These are phyloP conservation scores for Populus alba DNA, from an alignment of 345 rosid genomes.

Conservation along the genomic window DNA sequence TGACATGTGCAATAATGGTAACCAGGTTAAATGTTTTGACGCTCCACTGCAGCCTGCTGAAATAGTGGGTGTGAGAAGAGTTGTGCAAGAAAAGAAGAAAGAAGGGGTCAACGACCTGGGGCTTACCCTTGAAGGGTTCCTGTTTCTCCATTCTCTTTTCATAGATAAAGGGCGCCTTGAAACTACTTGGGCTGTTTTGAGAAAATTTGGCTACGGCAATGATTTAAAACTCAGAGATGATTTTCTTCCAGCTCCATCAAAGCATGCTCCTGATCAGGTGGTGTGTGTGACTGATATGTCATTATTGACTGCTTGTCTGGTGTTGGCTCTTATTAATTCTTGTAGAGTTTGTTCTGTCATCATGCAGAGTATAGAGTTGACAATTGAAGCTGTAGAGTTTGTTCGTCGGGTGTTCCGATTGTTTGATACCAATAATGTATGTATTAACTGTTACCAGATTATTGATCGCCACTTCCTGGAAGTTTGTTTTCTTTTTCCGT, in stretches of 20 bases:
- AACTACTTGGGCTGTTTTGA: constrained; percentile 78
- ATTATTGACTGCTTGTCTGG: not conserved
- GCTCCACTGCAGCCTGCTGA: constrained; percentile 76
- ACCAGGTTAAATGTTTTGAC: constrained; percentile 71
- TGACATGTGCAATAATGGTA: constrained; percentile 21
- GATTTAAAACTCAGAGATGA: constrained; percentile 61
- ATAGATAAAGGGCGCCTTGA: constrained; percentile 79
- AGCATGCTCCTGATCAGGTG: constrained; percentile 85
- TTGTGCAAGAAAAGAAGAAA: constrained; percentile 74
- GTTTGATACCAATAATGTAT: constrained; percentile 67
- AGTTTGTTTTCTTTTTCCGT: not conserved
- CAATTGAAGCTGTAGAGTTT: constrained; percentile 55
- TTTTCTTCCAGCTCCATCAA: constrained; percentile 53
- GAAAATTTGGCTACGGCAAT: constrained; percentile 73
- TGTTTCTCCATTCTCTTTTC: constrained; percentile 71
- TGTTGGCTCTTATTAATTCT: not conserved
- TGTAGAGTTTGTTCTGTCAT: constrained; percentile 1
- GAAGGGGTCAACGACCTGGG: constrained; percentile 78
- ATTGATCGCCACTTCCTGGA: not conserved
- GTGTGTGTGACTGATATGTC: constrained; percentile 26
- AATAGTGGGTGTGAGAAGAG: constrained; percentile 67
- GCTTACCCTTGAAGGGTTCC: constrained; percentile 73
- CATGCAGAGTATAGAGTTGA: constrained; percentile 71
- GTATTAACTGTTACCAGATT: constrained; percentile 20
- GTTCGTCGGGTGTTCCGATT: constrained; percentile 61